Conservation (phyloP, 257 asterid species). For the Nicotiana sylvestris region DNA sequence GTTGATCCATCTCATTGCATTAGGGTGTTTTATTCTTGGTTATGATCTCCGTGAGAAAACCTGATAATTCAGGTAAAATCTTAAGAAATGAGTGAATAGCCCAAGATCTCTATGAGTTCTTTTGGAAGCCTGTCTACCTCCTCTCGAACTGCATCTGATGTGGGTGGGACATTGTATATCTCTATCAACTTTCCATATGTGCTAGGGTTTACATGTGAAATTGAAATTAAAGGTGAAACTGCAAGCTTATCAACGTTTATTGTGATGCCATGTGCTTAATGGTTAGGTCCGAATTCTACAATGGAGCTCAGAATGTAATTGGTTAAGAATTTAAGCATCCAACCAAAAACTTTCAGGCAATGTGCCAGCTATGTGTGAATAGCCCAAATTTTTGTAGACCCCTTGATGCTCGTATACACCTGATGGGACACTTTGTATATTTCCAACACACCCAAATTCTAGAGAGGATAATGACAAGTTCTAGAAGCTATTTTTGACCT, state of each 20-base stretch:
- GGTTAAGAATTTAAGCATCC: neutral
- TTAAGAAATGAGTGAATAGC: neutral
- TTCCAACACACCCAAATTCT: neutral
- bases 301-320: no score
- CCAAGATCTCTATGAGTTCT: neutral
- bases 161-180: neutral
- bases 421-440: neutral
- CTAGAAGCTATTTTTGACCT: constrained; percentile 3
- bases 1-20: neutral
- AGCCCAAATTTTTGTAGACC: neutral
- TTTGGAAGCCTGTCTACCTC: constrained; percentile 1
- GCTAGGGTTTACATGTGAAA: neutral
- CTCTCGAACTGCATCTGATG: neutral
- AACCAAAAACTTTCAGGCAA: neutral
- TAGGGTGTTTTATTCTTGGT: neutral
- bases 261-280: neutral
- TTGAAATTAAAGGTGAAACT: constrained; percentile 3
- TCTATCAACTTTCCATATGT: neutral
- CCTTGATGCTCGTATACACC: neutral
- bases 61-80: neutral
- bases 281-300: no score
- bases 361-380: neutral
- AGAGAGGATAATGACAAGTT: constrained; percentile 3
- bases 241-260: neutral
- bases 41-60: neutral